Evolutionary conservation across 1,139 yeast genomes (phyloP).

Genomic region (Pichia terricola): DNA sequence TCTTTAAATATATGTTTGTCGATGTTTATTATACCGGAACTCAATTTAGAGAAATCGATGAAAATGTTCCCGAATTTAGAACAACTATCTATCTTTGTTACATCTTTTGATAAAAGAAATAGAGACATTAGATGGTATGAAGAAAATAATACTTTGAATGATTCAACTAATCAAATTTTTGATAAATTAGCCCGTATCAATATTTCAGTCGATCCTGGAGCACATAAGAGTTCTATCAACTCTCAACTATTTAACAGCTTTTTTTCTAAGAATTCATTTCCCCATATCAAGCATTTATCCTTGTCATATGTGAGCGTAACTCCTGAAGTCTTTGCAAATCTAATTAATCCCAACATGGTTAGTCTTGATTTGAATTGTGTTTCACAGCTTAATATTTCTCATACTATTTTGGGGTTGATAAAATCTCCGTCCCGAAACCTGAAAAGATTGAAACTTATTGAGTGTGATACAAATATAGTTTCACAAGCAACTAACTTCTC

Average conservation of each 20-base stretch:
- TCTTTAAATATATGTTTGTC: constrained; percentile 11
- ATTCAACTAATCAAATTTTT: no score
- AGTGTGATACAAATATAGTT: no score
- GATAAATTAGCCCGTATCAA: no score
- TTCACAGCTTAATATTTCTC: no score
- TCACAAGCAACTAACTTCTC: no score
- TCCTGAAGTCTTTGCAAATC: not conserved
- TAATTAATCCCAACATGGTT: not conserved
- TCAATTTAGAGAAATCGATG: constrained; percentile 1
- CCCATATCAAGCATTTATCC: not conserved
- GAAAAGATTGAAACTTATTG: no score
- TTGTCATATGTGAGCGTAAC: not conserved
- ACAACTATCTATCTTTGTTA: not conserved
- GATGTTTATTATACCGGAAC: not conserved
- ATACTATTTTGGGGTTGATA: no score
- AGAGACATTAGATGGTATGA: not conserved
- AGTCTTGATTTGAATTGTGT: no score
- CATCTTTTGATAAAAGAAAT: constrained; percentile 3
- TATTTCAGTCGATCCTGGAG: not conserved
- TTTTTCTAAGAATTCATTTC: constrained; percentile 1
- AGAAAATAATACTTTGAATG: no score
- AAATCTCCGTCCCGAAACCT: no score
- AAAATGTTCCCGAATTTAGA: constrained; percentile 1
- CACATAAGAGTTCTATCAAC: not conserved
- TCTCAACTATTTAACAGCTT: not conserved